phyloP scores from a whole-genome alignment of 2,329 filamentous ascomycete species.

The Dactylellina haptotyla region DNA sequence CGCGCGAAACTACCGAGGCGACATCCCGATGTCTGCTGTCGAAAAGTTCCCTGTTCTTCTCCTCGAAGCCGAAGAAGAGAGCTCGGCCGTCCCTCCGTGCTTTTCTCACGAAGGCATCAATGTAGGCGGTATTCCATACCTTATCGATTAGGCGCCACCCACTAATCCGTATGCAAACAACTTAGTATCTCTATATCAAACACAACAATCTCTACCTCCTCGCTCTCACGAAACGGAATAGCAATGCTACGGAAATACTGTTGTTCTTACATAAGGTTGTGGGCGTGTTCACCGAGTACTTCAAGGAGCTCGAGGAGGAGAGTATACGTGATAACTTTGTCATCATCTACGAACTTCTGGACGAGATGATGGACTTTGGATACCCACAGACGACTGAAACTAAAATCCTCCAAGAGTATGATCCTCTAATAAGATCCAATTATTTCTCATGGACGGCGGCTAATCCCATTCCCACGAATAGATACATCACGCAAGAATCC shows the following conservation, averaged over 20 bases:
- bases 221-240: slow-evolving; percentile 97
- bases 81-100: slow-evolving; percentile 93
- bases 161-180: too few relatives aligned
- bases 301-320: slow-evolving; percentile 98
- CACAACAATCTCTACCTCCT: slow-evolving; percentile 99
- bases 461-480: slow-evolving; percentile 57
- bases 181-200: slow-evolving; percentile 98
- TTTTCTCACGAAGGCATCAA: slow-evolving; percentile 99
- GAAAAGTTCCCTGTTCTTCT: slow-evolving; percentile 97
- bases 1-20: slow-evolving; percentile 96
- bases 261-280: slow-evolving; percentile 98
- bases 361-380: slow-evolving; percentile 99
- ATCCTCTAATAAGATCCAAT: neutral
- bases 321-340: slow-evolving; percentile 99
- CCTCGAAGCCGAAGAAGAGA: slow-evolving; percentile 98
- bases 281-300: slow-evolving; percentile 99
- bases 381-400: slow-evolving; percentile 98
- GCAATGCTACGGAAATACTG: slow-evolving; percentile 97
- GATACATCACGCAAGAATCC: slow-evolving; percentile 97
- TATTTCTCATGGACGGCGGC: slow-evolving; percentile 7
- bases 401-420: slow-evolving; percentile 90
- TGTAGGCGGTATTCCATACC: slow-evolving; percentile 66
- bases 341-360: slow-evolving; percentile 96
- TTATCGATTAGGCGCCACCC: too few relatives aligned
- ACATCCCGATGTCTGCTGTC: slow-evolving; percentile 98